Conservation (phyloP, 495 filamentous ascomycete species). For the Cercophora samala region DNA sequence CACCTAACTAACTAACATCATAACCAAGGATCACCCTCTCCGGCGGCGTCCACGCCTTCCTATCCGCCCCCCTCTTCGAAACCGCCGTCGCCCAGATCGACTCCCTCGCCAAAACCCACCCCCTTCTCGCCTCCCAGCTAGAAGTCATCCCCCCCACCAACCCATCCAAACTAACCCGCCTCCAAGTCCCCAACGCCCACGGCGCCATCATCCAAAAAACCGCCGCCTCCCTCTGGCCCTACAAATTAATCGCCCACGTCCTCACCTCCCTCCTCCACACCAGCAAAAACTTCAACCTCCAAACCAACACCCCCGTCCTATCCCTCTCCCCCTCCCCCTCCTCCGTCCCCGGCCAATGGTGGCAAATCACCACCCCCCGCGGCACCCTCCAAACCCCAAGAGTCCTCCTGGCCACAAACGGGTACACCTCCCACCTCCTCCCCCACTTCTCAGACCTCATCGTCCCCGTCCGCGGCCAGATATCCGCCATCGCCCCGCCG, state of each 20-base stretch:
- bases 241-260: slow-evolving; percentile 68
- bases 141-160: slow-evolving; percentile 32
- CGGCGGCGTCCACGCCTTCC: slow-evolving; percentile 53
- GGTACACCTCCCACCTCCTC: slow-evolving; percentile 68
- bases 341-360: slow-evolving; percentile 24
- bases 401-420: slow-evolving; percentile 77
- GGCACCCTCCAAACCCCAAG: slow-evolving; percentile 57
- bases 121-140: slow-evolving; percentile 46
- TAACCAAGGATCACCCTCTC: slow-evolving; percentile 34
- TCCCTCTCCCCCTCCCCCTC: slow-evolving; percentile 30
- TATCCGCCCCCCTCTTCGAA: slow-evolving; percentile 45
- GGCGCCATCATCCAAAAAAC: slow-evolving; percentile 48
- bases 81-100: slow-evolving; percentile 42
- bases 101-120: slow-evolving; percentile 44
- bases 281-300: slow-evolving; percentile 56
- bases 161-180: slow-evolving; percentile 27
- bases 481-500: slow-evolving; percentile 62
- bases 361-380: slow-evolving; percentile 59
- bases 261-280: slow-evolving; percentile 53
- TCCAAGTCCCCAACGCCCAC: slow-evolving; percentile 39
- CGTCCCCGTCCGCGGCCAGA: slow-evolving; percentile 71
- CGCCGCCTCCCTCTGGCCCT: slow-evolving; percentile 67
- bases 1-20: background rate
- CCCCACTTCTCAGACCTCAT: slow-evolving; percentile 66
- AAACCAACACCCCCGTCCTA: slow-evolving; percentile 68